Percentiles rank a stretch among this genome's conserved stretches.
Conservation (phyloP, 257 asterid species). For the Thymus quinquecostatus region DNA sequence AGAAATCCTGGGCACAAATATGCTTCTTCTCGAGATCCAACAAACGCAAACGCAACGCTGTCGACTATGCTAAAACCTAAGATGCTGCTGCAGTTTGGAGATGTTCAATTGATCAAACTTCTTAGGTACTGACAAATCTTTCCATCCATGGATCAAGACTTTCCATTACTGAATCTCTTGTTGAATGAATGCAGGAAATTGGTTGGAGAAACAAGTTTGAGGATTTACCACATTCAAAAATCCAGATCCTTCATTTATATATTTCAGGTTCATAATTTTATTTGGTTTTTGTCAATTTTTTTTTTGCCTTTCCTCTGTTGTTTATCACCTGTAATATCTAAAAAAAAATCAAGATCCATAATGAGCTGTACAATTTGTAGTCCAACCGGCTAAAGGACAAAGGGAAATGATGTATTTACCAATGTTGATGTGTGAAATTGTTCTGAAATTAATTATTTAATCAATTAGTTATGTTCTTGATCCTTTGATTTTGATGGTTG, state of each 20-base stretch:
- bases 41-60: slow-evolving; percentile 72
- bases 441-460: slow-evolving; percentile 22
- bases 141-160: neutral
- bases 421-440: slow-evolving; percentile 29
- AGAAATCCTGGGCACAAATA: slow-evolving; percentile 78
- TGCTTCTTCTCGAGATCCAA: slow-evolving; percentile 77
- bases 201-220: slow-evolving; percentile 42
- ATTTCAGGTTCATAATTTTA: slow-evolving; percentile 31
- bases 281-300: slow-evolving; percentile 16
- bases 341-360: slow-evolving; percentile 33
- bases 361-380: slow-evolving; percentile 43
- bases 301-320: slow-evolving; percentile 17
- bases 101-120: slow-evolving; percentile 13
- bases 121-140: slow-evolving; percentile 41
- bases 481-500: no score
- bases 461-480: neutral
- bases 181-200: slow-evolving; percentile 47
- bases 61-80: slow-evolving; percentile 48
- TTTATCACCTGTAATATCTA: slow-evolving; percentile 31
- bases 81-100: slow-evolving; percentile 15
- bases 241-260: slow-evolving; percentile 38
- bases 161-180: slow-evolving; percentile 34
- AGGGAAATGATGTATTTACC: slow-evolving; percentile 37
- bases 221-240: slow-evolving; percentile 34
- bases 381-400: slow-evolving; percentile 33